Percentiles rank a stretch among this genome's conserved stretches.
Conservation (phyloP, 1,139 yeast species). For the Meyerozyma sp. region DNA sequence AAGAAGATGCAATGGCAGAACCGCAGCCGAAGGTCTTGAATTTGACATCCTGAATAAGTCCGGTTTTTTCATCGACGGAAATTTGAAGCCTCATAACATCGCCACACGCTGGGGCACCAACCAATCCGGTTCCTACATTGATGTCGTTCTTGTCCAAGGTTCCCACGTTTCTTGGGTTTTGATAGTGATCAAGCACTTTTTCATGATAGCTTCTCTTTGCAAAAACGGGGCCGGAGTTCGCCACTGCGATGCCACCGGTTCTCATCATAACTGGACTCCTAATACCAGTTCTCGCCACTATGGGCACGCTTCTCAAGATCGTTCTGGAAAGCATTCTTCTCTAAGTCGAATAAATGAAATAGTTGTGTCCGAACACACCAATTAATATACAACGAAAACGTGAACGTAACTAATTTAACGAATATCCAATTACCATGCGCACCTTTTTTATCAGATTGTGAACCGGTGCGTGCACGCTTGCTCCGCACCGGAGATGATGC, state of each 20-base stretch:
- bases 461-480: not conserved
- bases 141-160: constrained; percentile 71
- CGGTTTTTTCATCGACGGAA: constrained; percentile 84
- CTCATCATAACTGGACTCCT: constrained; percentile 8
- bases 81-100: constrained; percentile 98
- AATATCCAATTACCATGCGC: not conserved
- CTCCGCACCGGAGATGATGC: not conserved
- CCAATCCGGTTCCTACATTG: constrained; percentile 95
- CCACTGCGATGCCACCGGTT: constrained; percentile 4
- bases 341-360: not conserved
- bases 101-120: constrained; percentile 99
- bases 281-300: constrained; percentile 6
- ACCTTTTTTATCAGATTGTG: not conserved
- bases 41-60: constrained; percentile 89
- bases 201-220: constrained; percentile 52
- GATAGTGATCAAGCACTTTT: constrained; percentile 83
- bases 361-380: not conserved
- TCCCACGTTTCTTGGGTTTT: constrained; percentile 96
- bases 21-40: constrained; percentile 99
- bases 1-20: constrained; percentile 92
- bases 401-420: not conserved
- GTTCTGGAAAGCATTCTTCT: constrained; percentile 24
- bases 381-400: not conserved
- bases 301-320: constrained; percentile 12
- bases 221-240: constrained; percentile 3